These are phyloP conservation scores for Cucurbita moschata DNA, from an alignment of 306 rosid genomes.

Conservation along the genomic window DNA sequence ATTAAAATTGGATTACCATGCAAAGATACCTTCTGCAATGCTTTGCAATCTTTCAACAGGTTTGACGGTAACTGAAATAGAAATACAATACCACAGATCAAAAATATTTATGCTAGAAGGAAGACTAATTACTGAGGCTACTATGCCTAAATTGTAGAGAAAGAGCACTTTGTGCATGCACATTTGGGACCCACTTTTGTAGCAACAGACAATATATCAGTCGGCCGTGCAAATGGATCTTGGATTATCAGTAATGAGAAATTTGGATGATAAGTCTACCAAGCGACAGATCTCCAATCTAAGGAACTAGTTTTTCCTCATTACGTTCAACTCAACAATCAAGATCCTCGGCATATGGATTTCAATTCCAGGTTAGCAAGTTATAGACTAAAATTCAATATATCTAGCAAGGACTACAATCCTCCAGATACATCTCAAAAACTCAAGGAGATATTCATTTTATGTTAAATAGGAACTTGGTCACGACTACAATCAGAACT, in stretches of 20 bases:
- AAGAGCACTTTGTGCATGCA: neutral
- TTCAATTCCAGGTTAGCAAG: neutral
- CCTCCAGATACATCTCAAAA: neutral
- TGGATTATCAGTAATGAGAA: neutral
- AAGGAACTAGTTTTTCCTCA: neutral
- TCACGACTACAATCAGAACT: neutral
- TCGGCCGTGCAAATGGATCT: neutral
- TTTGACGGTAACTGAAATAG: conserved; percentile 45
- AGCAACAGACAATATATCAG: neutral
- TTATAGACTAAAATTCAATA: neutral
- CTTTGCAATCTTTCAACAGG: conserved; percentile 77
- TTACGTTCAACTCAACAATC: neutral
- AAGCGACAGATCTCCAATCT: neutral
- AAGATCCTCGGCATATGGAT: neutral
- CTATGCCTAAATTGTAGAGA: neutral
- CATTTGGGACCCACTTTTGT: neutral
- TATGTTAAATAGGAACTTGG: neutral
- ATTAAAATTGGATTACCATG: conserved; percentile 83
- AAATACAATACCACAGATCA: neutral
- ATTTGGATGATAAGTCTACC: neutral
- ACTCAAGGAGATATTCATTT: neutral
- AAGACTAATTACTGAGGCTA: neutral
- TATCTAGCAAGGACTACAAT: neutral
- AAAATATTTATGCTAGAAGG: neutral
- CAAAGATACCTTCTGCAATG: conserved; percentile 75